Percentiles rank a stretch among this genome's conserved stretches.
These are phyloP conservation scores for Picea engelmannii DNA, from an alignment of 83 land plant species.

Conservation along the genomic window DNA sequence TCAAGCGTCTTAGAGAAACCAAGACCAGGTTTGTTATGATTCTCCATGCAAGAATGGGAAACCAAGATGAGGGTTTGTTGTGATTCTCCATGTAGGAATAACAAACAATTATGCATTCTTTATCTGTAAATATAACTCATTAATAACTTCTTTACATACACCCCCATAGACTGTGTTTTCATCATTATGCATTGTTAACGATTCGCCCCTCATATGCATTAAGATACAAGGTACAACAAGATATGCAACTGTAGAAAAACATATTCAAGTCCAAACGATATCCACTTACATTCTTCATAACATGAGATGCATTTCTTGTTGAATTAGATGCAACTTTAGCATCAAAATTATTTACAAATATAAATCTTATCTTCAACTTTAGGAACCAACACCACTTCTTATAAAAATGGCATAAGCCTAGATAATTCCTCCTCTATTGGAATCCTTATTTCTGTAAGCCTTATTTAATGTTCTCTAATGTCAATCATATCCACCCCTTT, in stretches of 20 bases:
- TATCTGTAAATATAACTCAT: constrained; percentile 49
- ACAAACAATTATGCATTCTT: constrained; percentile 70
- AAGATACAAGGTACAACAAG: constrained; percentile 76
- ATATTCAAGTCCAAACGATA: constrained; percentile 77
- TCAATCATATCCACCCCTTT: constrained; percentile 97
- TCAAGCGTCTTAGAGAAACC: constrained; percentile 46
- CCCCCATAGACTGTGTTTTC: constrained; percentile 64
- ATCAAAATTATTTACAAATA: constrained; percentile 87
- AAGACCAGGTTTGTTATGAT: not conserved
- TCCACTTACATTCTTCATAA: constrained; percentile 92
- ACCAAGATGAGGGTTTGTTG: constrained; percentile 88
- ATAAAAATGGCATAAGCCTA: constrained; percentile 76
- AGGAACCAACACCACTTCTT: constrained; percentile 59
- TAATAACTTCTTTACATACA: constrained; percentile 66
- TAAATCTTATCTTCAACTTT: constrained; percentile 51
- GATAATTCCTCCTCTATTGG: constrained; percentile 72
- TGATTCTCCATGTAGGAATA: constrained; percentile 91
- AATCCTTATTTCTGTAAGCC: constrained; percentile 70
- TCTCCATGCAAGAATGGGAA: constrained; percentile 36
- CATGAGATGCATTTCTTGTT: constrained; percentile 54
- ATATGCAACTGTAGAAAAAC: constrained; percentile 57
- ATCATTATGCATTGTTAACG: constrained; percentile 77
- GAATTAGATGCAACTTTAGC: constrained; percentile 72
- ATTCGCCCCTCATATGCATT: constrained; percentile 98
- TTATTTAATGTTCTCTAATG: constrained; percentile 90